These are phyloP conservation scores for Fraxinus sp. DNA, from an alignment of 305 asterid species.

Conservation along the genomic window DNA sequence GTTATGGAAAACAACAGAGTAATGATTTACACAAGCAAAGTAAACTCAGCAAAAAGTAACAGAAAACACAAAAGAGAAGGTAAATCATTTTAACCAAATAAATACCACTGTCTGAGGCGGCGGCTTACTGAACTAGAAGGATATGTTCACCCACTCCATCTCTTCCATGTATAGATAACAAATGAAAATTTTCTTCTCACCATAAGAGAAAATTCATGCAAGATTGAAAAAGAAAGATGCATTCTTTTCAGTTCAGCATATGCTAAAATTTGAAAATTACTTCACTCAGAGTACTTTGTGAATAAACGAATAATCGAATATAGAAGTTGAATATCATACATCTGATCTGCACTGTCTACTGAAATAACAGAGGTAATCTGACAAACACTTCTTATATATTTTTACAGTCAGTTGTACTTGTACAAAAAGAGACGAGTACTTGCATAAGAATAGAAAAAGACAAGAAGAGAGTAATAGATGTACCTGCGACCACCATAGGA, in stretches of 20 bases:
- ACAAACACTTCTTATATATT: neutral
- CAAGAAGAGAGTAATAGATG: slow-evolving; percentile 16
- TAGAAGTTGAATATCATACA: slow-evolving; percentile 11
- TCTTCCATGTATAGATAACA: slow-evolving; percentile 1
- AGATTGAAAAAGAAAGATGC: slow-evolving; percentile 3
- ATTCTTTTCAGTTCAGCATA: neutral
- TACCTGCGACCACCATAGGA: slow-evolving; percentile 99
- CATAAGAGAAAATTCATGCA: neutral
- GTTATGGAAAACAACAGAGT: neutral
- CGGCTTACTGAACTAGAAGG: neutral
- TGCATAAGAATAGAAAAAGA: slow-evolving; percentile 21
- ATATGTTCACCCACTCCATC: neutral
- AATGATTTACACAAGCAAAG: neutral
- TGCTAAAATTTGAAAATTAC: neutral
- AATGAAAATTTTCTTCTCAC: slow-evolving; percentile 6
- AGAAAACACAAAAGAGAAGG: slow-evolving; percentile 5
- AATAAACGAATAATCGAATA: neutral
- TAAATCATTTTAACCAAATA: neutral
- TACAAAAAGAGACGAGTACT: slow-evolving; percentile 9
- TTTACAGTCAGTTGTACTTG: slow-evolving; percentile 12
- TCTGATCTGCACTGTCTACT: slow-evolving; percentile 1
- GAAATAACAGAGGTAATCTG: slow-evolving; percentile 20
- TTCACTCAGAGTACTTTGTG: neutral
- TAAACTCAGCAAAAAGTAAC: neutral
- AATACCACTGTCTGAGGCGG: neutral